Evolutionary conservation across 2,329 filamentous ascomycete species (phyloP), one percentile per base, ranked within the genome.

Genomic region (Monosporascus sp.): DNA sequence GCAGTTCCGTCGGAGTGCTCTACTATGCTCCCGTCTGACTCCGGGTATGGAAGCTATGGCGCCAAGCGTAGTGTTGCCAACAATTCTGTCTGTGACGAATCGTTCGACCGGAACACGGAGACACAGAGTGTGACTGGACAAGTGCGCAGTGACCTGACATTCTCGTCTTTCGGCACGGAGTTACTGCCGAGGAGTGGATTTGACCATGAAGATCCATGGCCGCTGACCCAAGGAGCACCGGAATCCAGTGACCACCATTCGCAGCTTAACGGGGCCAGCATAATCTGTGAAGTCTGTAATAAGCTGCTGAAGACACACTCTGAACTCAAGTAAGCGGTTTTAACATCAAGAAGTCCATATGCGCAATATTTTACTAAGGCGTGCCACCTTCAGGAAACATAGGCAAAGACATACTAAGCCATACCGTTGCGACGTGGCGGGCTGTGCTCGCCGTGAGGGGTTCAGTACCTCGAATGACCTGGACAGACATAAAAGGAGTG

Each of bases 401-500:
- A 70, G 76, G 46, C 77, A 85, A 20, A 84, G 85, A 48, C 90
- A 96, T 67, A 75, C 72, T 1, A 91, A 87, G 60, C 82, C 84
- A 0, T 83, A 79, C 65, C 78, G 71, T 54, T 96, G 91, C 64
- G 63, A 76, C 3, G 69, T 81, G 24, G 58, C 67, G 1, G 72
- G 72, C 5, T 95, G 90, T 67, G 59, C 64, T 25, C 77, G 84
- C 18, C 72, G 67, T 5, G 76, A 82, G 56, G 90, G 89, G 0
- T 96, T 96, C 62, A 85, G 86, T 18, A 95, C 90, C 0, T 70
- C 74, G 18, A 96, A 95, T 66, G 92, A 96, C 62, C 81, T 93
- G 14, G 81, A 87, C n/a, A 79, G 92, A 50, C 92, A 96, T 67
- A 83, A 80, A 61, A 84, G 82, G 64, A 88, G 85, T 55, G 84